Base-by-base conservation (phyloP, 1,284 basidiomycete genomes). In the Tilletia indica region DNA sequence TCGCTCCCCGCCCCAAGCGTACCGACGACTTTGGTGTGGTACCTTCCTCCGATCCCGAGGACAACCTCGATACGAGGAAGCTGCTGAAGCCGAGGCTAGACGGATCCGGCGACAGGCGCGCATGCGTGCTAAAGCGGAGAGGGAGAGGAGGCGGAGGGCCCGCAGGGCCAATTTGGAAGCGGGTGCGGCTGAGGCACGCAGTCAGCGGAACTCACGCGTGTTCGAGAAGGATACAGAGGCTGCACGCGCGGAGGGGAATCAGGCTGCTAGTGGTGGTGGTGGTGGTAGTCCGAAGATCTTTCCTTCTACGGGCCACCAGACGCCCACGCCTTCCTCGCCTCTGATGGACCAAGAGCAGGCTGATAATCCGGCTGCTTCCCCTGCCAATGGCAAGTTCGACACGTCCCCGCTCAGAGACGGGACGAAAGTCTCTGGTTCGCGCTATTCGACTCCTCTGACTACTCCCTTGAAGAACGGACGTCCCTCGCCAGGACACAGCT, bases 21-120 rank as follows among this genome's bases (percentile, higher is more conserved):
- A n/a, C 34, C 16, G 36, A 38, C n/a, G 61, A 64, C 61, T 64
- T 64, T 39, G 61, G 61, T 12, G 61, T 64, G 12, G 34, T 64
- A 21, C 36, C 31, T 4, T 64, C 61, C 14, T 64, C 61, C 19
- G 61, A 64, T 38, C 61, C 61, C 12, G 61, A 64, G 61, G 61
- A 64, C 36, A 34, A 64, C 4, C 38, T 39, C 12, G 34, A 36
- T 16, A n/a, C 36, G 61, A 38, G 4, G 61, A 64, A 42, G 61
- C 61, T 14, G 61, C 61, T 8, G 61, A 36, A 16, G 61, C 61
- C 12, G 61, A 64, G 38, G 61, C 61, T 14, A 34, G 61, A 38
- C 31, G 61, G 14, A 64, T 64, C 36, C 61, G 61, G 34, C 31
- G 61, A 39, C 61, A 64, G n/a, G 61, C 61, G 16, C 61, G 61